Evolutionary conservation across 23 red algal species (phyloP), one percentile per base, ranked within the genome.

Genomic region (Gracilaria gracilis): DNA sequence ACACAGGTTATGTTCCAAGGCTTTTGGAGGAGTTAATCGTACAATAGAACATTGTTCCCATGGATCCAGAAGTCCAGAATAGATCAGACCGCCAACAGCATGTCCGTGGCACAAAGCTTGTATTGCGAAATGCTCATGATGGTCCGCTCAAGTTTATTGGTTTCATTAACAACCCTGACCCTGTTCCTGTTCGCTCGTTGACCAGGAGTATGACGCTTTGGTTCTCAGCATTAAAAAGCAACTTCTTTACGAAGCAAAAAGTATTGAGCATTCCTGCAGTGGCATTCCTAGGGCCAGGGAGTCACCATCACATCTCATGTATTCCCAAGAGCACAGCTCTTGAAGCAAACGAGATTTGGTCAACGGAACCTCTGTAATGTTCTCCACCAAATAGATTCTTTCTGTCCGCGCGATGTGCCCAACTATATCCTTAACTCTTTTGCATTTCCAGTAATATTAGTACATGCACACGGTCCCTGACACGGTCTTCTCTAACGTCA

Each of bases 161-260:
- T 19, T 31, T 37, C 72, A 77, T 51, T 34, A 77, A 77, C 40
- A 77, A 48, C 72, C 42, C 72, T 77, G 40, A 49, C 72, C 27
- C 27, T 50, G 42, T 46, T 77, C 72, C 72, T 77, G 72, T 24
- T 50, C 31, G 21, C 72, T 50, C 64, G 8, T 36, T 36, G 64
- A 20, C 64, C 64, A 37, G 16, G 37, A 38, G 64, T 34, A 69
- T 37, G 32, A 4, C 17, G 7, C 28, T 7, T 38, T 34, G 16
- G 0, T 36, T 36, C 64, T 24, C 61, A 33, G 14, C n/a, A 17
- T 24, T 33, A 14, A 29, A 55, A 55, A 55, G 51, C 51, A 55
- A 19, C 9, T 55, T 69, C 11, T 32, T 36, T 24, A 3, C 11
- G 64, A 69, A 37, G 32, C 4, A 15, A 31, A 32, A 2, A 12